phyloP scores from a whole-genome alignment of 352 stramenopile genomes.

The Pythium grandisporangium region DNA sequence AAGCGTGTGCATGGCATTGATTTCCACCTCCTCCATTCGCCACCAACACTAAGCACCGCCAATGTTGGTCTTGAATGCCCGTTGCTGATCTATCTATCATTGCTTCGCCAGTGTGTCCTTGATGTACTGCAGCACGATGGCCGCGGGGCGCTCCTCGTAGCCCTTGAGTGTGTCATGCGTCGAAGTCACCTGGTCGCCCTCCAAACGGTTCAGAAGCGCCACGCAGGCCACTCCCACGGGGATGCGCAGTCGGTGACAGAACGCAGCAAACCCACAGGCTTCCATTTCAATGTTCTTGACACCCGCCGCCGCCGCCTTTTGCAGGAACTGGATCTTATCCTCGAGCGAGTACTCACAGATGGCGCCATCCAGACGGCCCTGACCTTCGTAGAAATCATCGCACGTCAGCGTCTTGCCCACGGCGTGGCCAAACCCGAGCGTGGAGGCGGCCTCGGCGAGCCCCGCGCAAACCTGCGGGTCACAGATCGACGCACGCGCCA shows the following conservation, averaged over 20 bases:
- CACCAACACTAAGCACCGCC: background rate
- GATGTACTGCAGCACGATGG: constrained; percentile 65
- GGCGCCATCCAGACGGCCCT: constrained; percentile 72
- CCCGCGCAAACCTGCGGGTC: constrained; percentile 42
- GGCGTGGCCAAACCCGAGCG: constrained; percentile 40
- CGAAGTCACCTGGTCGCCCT: constrained; percentile 64
- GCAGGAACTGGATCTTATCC: constrained; percentile 69
- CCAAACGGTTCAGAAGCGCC: constrained; percentile 65
- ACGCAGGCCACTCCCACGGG: constrained; percentile 66
- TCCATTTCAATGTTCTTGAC: constrained; percentile 87
- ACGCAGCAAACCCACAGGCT: constrained; percentile 53
- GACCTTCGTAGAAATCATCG: constrained; percentile 83
- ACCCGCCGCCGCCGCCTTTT: constrained; percentile 33
- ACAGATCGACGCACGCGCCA: constrained; percentile 44
- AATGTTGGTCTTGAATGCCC: background rate
- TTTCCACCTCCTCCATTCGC: background rate
- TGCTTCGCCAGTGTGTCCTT: constrained; percentile 34
- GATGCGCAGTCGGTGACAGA: constrained; percentile 74
- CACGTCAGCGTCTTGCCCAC: constrained; percentile 78
- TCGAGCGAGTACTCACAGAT: constrained; percentile 75
- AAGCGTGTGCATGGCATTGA: background rate
- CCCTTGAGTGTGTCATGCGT: constrained; percentile 50
- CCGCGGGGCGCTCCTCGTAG: constrained; percentile 48
- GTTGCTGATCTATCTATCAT: background rate
- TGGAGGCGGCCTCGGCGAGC: constrained; percentile 32